Evolutionary conservation across 306 rosid genomes (phyloP).

Genomic region (Hippophae rhamnoides): DNA sequence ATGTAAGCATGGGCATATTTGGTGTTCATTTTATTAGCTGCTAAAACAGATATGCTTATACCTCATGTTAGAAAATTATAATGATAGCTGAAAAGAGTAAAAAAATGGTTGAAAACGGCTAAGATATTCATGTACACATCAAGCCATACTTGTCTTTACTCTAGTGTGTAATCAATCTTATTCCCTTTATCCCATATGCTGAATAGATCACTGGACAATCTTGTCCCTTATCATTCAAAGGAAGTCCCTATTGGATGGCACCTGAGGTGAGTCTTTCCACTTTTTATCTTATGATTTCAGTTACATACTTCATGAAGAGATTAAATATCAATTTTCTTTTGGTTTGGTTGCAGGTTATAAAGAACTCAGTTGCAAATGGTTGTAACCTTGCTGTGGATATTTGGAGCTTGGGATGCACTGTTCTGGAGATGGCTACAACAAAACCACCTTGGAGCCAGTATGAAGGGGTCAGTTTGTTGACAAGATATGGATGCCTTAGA

Average conservation of each 20-base stretch:
- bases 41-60: conserved; percentile 6
- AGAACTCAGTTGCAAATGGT: conserved; percentile 47
- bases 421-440: conserved; percentile 97
- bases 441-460: conserved; percentile 99
- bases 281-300: conserved; percentile 12
- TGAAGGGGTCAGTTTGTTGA: conserved; percentile 73
- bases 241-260: conserved; percentile 99
- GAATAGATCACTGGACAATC: conserved; percentile 75
- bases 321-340: conserved; percentile 10
- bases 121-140: neutral
- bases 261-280: conserved; percentile 64
- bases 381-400: conserved; percentile 93
- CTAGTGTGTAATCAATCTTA: conserved; percentile 17
- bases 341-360: conserved; percentile 59
- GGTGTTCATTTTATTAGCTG: conserved; percentile 10
- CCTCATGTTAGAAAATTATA: neutral
- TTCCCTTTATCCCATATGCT: conserved; percentile 21
- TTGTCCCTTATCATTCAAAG: conserved; percentile 88
- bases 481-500: conserved; percentile 2
- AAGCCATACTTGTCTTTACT: conserved; percentile 8
- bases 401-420: conserved; percentile 99
- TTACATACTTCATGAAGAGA: conserved; percentile 16
- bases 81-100: too few species aligned
- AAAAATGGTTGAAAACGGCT: too few species aligned
- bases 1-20: conserved; percentile 50